Base-by-base conservation (phyloP, 2,329 filamentous ascomycete genomes). In the Fusarium cicatricum region DNA sequence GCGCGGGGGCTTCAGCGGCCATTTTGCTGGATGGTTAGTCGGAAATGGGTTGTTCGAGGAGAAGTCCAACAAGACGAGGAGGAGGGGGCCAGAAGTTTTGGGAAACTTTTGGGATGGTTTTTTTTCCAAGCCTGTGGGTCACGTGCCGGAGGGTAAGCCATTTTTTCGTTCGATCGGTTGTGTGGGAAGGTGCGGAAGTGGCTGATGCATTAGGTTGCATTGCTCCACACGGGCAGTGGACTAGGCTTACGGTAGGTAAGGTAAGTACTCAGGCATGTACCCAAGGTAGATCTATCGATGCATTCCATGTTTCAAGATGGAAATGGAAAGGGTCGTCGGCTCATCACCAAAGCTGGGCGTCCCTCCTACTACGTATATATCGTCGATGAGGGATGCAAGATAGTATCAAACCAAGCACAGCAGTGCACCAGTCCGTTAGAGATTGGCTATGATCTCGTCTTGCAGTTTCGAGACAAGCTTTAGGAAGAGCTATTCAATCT, bases 1-100 rank as follows among this genome's bases (percentile, higher is more conserved):
- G 81, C 72, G 80, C 79, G 70, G 81, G 77, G 61, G 80, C 75
- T 78, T 86, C 84, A 77, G 83, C 84, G 72, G 83, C 84, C 84
- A 87, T 87, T 74, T 72, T 77, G 69, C 68, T 71, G 66, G 70
- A 67, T 67, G 23, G 23, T 26, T 26, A 26, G 23, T 26, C 23
- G 23, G 23, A 26, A 26, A 26, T 26, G 58, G 69, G 66, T 69
- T 74, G 71, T 66, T 73, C 57, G 62, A 60, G 47, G 61, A 68
- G 46, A 58, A 52, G 48, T 53, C 31, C 41, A 40, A 40, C 51
- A 28, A 44, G 34, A 51, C 38, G 45, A 58, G 43, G 31, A 33
- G 38, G 17, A 55, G 48, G 55, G 42, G 52, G 45, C 45, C 42
- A 29, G 38, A 59, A 65, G 54, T 62, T 71, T 68, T 58, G 60